Conservation (phyloP, 140 eudicot genomes). For the Senecio squalidus region DNA sequence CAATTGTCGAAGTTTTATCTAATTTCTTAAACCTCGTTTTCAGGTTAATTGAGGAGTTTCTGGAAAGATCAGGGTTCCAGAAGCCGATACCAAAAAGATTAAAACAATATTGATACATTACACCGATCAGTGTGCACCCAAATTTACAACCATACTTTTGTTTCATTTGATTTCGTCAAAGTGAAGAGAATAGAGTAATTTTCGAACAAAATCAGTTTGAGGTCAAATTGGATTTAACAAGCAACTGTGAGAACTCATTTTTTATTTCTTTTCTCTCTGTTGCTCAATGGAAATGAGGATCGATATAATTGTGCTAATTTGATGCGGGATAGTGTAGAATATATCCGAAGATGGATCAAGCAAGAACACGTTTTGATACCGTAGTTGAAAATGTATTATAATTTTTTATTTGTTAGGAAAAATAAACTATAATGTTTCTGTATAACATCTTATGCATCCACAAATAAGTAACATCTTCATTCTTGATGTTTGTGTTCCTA, state of each 20-base stretch:
- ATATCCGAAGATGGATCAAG: neutral
- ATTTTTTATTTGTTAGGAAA: neutral
- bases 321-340: constrained; percentile 2
- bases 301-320: neutral
- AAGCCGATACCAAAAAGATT: constrained; percentile 33
- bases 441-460: no score
- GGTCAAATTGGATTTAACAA: neutral
- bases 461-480: no score
- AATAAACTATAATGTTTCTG: no score
- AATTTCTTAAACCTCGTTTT: neutral
- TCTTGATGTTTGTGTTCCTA: no score
- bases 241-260: neutral
- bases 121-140: no score
- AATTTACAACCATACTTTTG: neutral
- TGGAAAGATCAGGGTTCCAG: constrained; percentile 67
- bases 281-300: neutral
- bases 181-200: constrained; percentile 7
- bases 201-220: neutral
- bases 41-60: constrained; percentile 88
- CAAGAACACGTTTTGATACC: neutral
- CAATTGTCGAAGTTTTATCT: neutral
- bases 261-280: neutral
- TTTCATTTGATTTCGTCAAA: constrained; percentile 5
- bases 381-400: neutral
- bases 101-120: constrained; percentile 21